These are phyloP conservation scores for Penicillium sp. DNA, from an alignment of 2,329 filamentous ascomycete genomes.

Conservation along the genomic window DNA sequence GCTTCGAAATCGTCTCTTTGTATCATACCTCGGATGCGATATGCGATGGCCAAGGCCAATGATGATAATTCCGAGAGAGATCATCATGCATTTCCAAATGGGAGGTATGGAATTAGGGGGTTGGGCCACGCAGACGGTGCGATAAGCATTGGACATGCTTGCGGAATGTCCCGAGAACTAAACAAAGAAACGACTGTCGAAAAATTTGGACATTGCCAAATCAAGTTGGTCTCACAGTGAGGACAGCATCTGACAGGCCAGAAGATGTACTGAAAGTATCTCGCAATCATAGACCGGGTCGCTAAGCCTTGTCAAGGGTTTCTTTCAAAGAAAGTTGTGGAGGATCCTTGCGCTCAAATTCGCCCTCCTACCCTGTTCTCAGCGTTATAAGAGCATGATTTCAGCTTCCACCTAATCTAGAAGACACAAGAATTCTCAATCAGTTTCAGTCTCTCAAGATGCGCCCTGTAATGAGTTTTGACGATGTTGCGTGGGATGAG, in stretches of 20 bases:
- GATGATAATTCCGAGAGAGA: too few relatives aligned
- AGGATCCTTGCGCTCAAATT: too few relatives aligned
- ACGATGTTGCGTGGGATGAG: slow-evolving; percentile 5
- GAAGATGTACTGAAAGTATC: too few relatives aligned
- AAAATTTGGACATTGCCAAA: background rate
- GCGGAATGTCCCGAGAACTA: background rate
- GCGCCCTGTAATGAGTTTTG: slow-evolving; percentile 3
- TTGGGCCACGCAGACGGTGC: too few relatives aligned
- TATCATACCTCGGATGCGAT: too few relatives aligned
- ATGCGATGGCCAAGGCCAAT: background rate
- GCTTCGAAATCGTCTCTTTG: too few relatives aligned
- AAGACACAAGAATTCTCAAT: background rate
- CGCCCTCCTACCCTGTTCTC: too few relatives aligned
- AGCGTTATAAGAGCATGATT: too few relatives aligned
- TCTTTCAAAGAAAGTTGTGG: background rate
- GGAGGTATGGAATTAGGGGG: too few relatives aligned
- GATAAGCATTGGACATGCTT: background rate
- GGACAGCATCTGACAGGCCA: background rate
- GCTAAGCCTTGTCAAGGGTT: background rate
- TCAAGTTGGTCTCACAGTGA: background rate
- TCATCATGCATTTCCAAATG: too few relatives aligned
- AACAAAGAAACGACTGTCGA: background rate
- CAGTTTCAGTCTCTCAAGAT: background rate
- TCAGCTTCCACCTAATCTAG: too few relatives aligned
- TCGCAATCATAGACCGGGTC: background rate